Base-by-base conservation (phyloP, 192 early-diverging fungal genomes). In the Coemansia sp. region DNA sequence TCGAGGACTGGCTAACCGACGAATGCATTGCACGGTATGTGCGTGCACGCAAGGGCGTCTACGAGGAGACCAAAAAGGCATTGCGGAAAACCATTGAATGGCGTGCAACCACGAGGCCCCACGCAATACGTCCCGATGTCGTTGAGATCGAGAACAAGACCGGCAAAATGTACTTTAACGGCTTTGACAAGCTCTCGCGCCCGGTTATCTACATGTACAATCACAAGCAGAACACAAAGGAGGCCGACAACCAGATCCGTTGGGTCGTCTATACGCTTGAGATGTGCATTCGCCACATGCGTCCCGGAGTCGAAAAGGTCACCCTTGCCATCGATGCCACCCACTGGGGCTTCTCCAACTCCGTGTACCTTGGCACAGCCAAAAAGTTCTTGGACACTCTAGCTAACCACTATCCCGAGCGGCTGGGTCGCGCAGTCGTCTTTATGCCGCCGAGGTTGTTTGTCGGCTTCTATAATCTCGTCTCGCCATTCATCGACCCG, bases 401-500 rank as follows among this genome's bases (percentile, higher is more conserved):
- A 23, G 87, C 88, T 41, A 89, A 87, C 60, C 96, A 98, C 84
- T 98, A 96, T 64, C 95, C 95, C 7, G 96, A 98, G 82, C 85
- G 91, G 61, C 76, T 94, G 48, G 88, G 89, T 52, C 79, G 83
- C 38, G 86, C 85, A 1, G 89, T 89, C 44, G 84, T 95, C 44
- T 84, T 94, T 44, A 84, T 90, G 75, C 92, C 94, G 39, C 92
- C 91, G 52, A 93, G 90, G 90, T 90, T 94, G 69, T 91, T 98
- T 71, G 88, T 86, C 72, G 87, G 85, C 9, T 91, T 94, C 65
- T 95, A 91, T 75, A 92, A 87, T 72, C 48, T 94, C 19, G 86
- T 98, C 26, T 87, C 90, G 45, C 93, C 94, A 13, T 96, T 96
- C 66, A 88, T 98, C 61, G 95, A 98, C 74, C 94, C 94, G 6